Conservation (phyloP, 2,329 filamentous ascomycete genomes). For the Tolypocladium ophioglossoides region DNA sequence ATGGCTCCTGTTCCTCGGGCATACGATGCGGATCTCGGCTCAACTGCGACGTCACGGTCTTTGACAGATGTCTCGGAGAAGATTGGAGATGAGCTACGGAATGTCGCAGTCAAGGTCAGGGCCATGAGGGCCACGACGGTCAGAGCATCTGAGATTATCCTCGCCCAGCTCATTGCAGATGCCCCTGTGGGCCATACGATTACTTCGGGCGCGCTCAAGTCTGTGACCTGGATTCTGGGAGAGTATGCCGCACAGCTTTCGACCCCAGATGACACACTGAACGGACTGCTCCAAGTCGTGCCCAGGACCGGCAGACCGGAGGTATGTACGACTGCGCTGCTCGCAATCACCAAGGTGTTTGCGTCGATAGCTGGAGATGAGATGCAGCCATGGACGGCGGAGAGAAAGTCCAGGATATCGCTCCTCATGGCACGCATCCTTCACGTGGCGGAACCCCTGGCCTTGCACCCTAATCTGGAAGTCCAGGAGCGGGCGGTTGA, state of each 20-base stretch:
- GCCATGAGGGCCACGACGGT: conserved; percentile 73
- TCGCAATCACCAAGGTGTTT: conserved; percentile 81
- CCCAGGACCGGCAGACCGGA: conserved; percentile 47
- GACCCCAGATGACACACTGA: conserved; percentile 61
- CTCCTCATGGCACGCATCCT: conserved; percentile 75
- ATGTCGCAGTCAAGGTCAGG: conserved; percentile 83
- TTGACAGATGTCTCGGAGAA: conserved; percentile 47
- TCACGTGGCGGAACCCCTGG: conserved; percentile 69
- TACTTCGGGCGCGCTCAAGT: conserved; percentile 57
- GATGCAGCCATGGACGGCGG: conserved; percentile 56
- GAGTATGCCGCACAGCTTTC: conserved; percentile 72
- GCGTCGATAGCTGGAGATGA: conserved; percentile 58
- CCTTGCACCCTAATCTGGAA: conserved; percentile 76
- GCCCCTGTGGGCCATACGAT: conserved; percentile 44
- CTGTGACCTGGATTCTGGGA: conserved; percentile 76
- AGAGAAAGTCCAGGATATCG: conserved; percentile 62
- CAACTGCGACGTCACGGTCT: conserved; percentile 12
- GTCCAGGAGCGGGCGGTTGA: conserved; percentile 93
- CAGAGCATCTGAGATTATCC: conserved; percentile 68
- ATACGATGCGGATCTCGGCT: conserved; percentile 24
- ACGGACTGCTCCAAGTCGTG: conserved; percentile 59
- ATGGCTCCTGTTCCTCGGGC: conserved; percentile 45
- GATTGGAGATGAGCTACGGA: conserved; percentile 80
- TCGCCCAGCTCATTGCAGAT: conserved; percentile 45
- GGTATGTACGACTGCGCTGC: conserved; percentile 68